phyloP scores from a whole-genome alignment of 179 eudicot genomes.

The Beta macrorhiza region DNA sequence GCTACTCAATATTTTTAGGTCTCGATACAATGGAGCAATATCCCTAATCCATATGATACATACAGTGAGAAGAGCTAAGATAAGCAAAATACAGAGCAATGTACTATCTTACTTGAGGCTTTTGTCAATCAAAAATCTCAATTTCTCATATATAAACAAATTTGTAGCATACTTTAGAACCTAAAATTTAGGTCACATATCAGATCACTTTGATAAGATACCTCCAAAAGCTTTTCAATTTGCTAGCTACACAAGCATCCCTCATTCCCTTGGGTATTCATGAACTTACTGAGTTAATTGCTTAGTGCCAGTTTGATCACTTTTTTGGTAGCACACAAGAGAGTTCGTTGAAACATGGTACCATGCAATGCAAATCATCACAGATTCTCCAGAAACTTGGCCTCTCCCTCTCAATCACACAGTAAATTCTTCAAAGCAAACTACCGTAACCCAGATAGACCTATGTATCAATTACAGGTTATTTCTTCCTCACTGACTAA shows the following conservation, averaged over 20 bases:
- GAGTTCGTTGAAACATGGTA: background rate
- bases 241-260: background rate
- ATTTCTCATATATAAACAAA: background rate
- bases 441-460: background rate
- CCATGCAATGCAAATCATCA: background rate
- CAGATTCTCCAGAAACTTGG: background rate
- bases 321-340: background rate
- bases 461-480: background rate
- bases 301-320: background rate
- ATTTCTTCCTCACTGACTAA: background rate
- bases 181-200: background rate
- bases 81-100: background rate
- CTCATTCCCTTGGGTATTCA: background rate
- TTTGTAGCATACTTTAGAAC: background rate
- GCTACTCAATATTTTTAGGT: background rate
- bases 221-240: background rate
- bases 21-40: background rate
- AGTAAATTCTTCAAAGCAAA: background rate
- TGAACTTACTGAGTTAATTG: background rate
- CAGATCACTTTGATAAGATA: background rate
- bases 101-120: background rate
- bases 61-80: background rate
- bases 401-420: background rate
- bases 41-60: background rate
- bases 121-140: constrained; percentile 11